Percentiles rank a stretch among this genome's conserved stretches.
Evolutionary conservation across 129 eudicot genomes (phyloP).

Genomic region (Flaveria robusta): DNA sequence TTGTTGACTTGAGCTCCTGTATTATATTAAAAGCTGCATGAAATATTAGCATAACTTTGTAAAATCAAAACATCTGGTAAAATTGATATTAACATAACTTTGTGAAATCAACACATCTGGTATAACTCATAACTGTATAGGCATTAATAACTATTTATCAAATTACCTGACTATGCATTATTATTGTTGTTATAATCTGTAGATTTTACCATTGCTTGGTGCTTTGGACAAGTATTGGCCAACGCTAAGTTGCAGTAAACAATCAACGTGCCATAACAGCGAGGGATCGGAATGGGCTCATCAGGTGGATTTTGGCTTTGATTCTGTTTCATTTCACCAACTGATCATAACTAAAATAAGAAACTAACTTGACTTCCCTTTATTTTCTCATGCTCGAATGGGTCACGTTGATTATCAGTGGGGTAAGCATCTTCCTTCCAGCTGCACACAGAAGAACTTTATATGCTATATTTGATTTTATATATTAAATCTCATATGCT

Average conservation of each 20-base stretch:
- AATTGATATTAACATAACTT: too few species aligned
- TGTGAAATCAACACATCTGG: too few species aligned
- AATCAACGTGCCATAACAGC: conserved; percentile 69
- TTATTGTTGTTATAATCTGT: conserved; percentile 29
- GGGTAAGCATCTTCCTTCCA: conserved; percentile 63
- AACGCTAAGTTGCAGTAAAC: conserved; percentile 65
- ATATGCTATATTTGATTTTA: background rate
- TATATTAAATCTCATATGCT: conserved; percentile 6
- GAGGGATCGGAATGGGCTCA: conserved; percentile 93
- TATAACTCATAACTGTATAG: too few species aligned
- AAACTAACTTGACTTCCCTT: conserved; percentile 47
- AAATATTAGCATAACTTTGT: background rate
- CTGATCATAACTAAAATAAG: background rate
- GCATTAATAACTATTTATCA: background rate
- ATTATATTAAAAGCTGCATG: background rate
- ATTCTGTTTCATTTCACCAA: conserved; percentile 1
- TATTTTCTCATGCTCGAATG: conserved; percentile 41
- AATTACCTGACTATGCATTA: conserved; percentile 7
- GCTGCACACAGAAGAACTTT: background rate
- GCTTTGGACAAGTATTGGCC: conserved; percentile 87
- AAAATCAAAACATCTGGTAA: too few species aligned
- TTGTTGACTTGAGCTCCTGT: background rate
- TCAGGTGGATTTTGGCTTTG: conserved; percentile 55
- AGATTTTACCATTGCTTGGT: conserved; percentile 64
- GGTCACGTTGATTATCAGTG: conserved; percentile 56